Percentiles rank a stretch among this genome's conserved stretches.
These are phyloP conservation scores for Papiliotrema flavescens DNA, from an alignment of 1,284 basidiomycete genomes.

Conservation along the genomic window DNA sequence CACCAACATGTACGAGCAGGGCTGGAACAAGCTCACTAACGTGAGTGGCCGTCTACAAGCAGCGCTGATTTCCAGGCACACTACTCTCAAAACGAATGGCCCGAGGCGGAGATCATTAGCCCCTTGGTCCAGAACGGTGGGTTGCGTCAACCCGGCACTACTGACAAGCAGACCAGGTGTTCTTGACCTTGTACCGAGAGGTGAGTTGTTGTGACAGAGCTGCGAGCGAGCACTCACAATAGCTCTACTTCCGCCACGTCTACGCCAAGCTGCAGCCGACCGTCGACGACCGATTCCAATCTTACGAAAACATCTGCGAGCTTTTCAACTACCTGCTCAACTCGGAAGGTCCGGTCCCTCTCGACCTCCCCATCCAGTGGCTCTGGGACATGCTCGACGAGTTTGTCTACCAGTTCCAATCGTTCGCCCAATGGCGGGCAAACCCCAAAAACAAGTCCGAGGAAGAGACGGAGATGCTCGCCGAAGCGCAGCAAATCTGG, in stretches of 20 bases:
- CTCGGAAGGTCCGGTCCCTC: conserved; percentile 85
- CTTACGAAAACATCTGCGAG: conserved; percentile 98
- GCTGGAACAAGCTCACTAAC: conserved; percentile 87
- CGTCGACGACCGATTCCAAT: conserved; percentile 96
- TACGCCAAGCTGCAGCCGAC: conserved; percentile 93
- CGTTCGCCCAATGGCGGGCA: conserved; percentile 87
- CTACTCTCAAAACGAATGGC: conserved; percentile 93
- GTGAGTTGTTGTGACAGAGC: conserved; percentile 56
- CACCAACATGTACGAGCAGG: conserved; percentile 86
- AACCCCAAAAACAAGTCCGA: conserved; percentile 81
- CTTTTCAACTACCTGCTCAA: conserved; percentile 94
- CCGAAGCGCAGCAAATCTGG: conserved; percentile 78
- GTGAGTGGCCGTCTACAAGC: conserved; percentile 12
- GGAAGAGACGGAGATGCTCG: conserved; percentile 78
- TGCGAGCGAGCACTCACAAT: not conserved
- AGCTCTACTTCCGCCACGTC: conserved; percentile 62
- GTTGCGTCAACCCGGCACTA: conserved; percentile 21
- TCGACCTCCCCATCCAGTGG: conserved; percentile 96
- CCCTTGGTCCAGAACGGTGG: conserved; percentile 86
- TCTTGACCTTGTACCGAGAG: conserved; percentile 93
- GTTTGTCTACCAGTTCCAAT: conserved; percentile 98
- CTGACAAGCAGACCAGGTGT: conserved; percentile 70
- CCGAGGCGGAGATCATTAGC: conserved; percentile 91
- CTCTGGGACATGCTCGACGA: conserved; percentile 98
- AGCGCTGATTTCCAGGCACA: conserved; percentile 67